Percentiles rank a stretch among this genome's conserved stretches.
These are phyloP conservation scores for Phaeolepiota aurea DNA, from an alignment of 768 basidiomycete species.

Conservation along the genomic window DNA sequence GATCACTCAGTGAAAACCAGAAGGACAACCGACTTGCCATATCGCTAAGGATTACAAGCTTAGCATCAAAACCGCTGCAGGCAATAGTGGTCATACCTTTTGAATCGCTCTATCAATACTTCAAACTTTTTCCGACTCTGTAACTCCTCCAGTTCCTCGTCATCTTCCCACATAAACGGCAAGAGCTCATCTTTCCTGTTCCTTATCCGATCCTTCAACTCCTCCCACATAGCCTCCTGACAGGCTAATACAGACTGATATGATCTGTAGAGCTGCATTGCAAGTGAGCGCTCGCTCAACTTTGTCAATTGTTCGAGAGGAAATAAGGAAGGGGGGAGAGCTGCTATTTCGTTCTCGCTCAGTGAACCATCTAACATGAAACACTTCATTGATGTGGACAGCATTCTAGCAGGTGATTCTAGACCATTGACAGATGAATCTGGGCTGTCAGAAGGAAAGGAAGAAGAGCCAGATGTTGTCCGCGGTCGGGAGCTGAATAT, in stretches of 20 bases:
- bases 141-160: slow-evolving; percentile 50
- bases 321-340: slow-evolving; percentile 26
- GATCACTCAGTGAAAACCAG: slow-evolving; percentile 52
- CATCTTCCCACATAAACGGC: slow-evolving; percentile 65
- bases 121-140: slow-evolving; percentile 54
- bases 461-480: slow-evolving; percentile 24
- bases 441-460: slow-evolving; percentile 16
- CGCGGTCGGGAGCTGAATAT: slow-evolving; percentile 15
- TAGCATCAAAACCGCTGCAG: slow-evolving; percentile 1
- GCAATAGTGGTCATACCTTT: slow-evolving; percentile 28
- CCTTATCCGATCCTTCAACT: slow-evolving; percentile 52
- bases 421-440: slow-evolving; percentile 3
- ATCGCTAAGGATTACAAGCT: slow-evolving; percentile 33
- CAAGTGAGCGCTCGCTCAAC: slow-evolving; percentile 52
- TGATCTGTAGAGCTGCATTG: slow-evolving; percentile 64
- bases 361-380: slow-evolving; percentile 41
- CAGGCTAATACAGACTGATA: slow-evolving; percentile 56
- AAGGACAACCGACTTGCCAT: slow-evolving; percentile 57
- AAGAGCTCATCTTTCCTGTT: slow-evolving; percentile 45
- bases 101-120: slow-evolving; percentile 47
- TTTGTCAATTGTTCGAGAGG: slow-evolving; percentile 32
- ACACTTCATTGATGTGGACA: slow-evolving; percentile 19
- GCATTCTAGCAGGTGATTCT: neutral
- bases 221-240: slow-evolving; percentile 75
- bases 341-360: slow-evolving; percentile 29